These are phyloP conservation scores for Taphrina deformans DNA, from an alignment of 1,139 yeast genomes.

Conservation along the genomic window DNA sequence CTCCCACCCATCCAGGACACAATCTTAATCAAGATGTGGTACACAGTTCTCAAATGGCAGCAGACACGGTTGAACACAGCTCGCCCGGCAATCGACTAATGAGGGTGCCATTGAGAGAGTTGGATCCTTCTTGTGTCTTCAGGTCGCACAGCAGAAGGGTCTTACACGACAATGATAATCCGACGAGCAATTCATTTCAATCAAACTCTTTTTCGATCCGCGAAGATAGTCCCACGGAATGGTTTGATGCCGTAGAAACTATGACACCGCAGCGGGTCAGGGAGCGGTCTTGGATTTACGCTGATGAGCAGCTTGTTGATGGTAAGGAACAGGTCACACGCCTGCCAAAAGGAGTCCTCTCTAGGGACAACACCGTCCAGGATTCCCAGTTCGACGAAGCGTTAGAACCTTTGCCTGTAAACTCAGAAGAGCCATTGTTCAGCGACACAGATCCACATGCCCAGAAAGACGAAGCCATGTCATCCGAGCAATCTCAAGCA, in stretches of 20 bases:
- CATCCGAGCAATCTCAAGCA: background rate
- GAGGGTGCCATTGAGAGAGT: background rate
- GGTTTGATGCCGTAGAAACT: constrained; percentile 1
- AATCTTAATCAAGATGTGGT: background rate
- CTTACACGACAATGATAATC: background rate
- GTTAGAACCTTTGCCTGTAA: background rate
- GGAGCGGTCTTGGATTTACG: background rate
- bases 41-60: background rate
- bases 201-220: background rate
- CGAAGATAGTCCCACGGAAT: background rate
- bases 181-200: background rate
- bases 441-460: background rate
- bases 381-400: constrained; percentile 9
- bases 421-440: background rate
- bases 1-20: background rate
- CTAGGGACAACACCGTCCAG: background rate
- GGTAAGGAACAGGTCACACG: background rate
- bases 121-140: background rate
- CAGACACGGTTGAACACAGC: background rate
- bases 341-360: background rate
- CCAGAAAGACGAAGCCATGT: background rate
- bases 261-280: background rate
- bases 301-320: background rate
- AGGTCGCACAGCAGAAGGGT: background rate
- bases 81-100: background rate